Evolutionary conservation across 306 rosid genomes (phyloP).

Genomic region (Coriaria nepalensis): DNA sequence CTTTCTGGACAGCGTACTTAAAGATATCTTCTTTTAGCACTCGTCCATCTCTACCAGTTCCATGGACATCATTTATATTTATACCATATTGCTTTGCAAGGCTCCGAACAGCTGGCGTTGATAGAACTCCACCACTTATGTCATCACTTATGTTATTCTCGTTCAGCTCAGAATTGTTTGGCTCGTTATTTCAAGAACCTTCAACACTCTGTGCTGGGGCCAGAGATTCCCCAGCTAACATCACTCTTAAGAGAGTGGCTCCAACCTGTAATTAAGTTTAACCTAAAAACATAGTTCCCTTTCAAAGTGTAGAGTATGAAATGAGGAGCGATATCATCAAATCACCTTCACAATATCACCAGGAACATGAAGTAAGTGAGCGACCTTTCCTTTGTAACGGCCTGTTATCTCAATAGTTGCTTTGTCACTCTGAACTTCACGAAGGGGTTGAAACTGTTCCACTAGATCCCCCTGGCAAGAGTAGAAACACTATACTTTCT

Average conservation of each 20-base stretch:
- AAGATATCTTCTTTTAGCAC: conserved; percentile 63
- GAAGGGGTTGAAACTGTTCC: conserved; percentile 78
- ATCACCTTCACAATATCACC: conserved; percentile 83
- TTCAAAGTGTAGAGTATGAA: not conserved
- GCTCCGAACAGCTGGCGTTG: conserved; percentile 68
- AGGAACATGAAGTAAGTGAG: conserved; percentile 46
- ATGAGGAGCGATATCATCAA: not conserved
- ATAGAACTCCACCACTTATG: conserved; percentile 31
- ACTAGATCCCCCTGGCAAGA: conserved; percentile 63
- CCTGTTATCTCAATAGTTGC: conserved; percentile 97
- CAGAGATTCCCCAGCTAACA: conserved; percentile 26
- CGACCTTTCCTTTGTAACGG: conserved; percentile 74
- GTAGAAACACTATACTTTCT: not conserved
- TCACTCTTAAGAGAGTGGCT: conserved; percentile 60
- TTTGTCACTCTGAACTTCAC: conserved; percentile 99
- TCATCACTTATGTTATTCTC: conserved; percentile 14
- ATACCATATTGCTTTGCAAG: conserved; percentile 71
- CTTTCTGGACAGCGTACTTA: conserved; percentile 44
- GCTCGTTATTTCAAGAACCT: conserved; percentile 25
- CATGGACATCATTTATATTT: conserved; percentile 54
- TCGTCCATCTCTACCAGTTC: conserved; percentile 79
- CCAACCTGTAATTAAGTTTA: conserved; percentile 59
- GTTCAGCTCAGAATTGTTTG: conserved; percentile 26
- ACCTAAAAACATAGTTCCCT: not conserved
- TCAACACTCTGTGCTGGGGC: conserved; percentile 14